Conservation (phyloP, 148 eudicot species). For the Linanthus parryae region DNA sequence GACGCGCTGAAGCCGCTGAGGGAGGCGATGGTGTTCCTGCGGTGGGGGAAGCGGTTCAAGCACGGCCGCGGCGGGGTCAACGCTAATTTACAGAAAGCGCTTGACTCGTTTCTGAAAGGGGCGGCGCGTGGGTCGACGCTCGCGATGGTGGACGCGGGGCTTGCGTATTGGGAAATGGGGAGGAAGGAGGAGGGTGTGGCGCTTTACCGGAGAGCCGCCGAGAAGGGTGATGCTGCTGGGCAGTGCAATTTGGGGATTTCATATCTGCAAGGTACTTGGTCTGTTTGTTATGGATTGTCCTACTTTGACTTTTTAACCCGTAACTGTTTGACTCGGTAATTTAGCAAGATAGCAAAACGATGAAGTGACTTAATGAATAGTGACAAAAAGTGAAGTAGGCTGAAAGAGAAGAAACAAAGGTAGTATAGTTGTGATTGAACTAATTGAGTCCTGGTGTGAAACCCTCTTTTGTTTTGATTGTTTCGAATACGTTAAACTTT, state of each 20-base stretch:
- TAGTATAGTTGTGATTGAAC: no score
- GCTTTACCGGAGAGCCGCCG: constrained; percentile 63
- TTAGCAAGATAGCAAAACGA: no score
- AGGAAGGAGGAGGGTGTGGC: constrained; percentile 44
- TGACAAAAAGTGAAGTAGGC: no score
- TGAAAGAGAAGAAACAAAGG: no score
- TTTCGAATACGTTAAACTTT: no score
- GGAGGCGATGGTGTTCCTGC: constrained; percentile 64
- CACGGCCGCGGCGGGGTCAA: constrained; percentile 76
- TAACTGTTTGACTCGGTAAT: no score
- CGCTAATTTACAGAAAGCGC: constrained; percentile 44
- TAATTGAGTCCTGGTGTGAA: no score
- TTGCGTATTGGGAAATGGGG: constrained; percentile 90
- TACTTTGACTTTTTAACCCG: no score
- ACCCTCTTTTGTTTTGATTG: no score
- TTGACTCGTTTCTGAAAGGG: constrained; percentile 70
- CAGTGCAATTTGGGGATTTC: constrained; percentile 88
- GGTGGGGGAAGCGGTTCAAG: constrained; percentile 79
- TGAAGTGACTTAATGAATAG: no score
- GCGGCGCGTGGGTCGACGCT: constrained; percentile 78
- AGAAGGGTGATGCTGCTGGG: constrained; percentile 68
- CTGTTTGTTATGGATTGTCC: no score
- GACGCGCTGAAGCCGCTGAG: constrained; percentile 62
- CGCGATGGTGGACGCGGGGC: constrained; percentile 93
- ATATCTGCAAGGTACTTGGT: constrained; percentile 78